A percentile compares a stretch with the other conserved stretches of the same genome.
These are phyloP conservation scores for Gracilariopsis chorda DNA, from an alignment of 23 red algal genomes.

Conservation along the genomic window DNA sequence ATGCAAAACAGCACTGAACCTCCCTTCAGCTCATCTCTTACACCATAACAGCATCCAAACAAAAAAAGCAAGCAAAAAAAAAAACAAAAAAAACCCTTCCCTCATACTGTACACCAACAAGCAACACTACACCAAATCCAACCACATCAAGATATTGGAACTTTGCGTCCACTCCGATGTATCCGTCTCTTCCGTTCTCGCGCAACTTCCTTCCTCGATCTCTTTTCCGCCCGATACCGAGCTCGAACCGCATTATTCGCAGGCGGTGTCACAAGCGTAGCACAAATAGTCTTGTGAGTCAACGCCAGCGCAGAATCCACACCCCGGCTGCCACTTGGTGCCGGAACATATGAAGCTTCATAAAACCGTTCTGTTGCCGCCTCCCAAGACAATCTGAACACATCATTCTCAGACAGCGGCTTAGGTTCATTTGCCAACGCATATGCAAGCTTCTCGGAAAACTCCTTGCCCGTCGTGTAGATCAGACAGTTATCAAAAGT, in stretches of 20 bases:
- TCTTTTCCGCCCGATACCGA: constrained; percentile 34
- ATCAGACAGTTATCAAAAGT: constrained; percentile 75
- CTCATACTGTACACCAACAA: too few species aligned
- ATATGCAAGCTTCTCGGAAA: constrained; percentile 52
- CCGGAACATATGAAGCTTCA: constrained; percentile 49
- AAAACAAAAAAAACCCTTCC: too few species aligned
- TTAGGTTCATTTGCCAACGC: constrained; percentile 58
- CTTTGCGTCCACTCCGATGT: not conserved
- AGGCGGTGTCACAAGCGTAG: constrained; percentile 55
- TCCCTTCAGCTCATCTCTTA: too few species aligned
- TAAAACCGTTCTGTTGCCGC: constrained; percentile 84
- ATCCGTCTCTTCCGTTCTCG: not conserved
- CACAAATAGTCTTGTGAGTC: constrained; percentile 74
- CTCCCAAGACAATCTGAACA: constrained; percentile 69
- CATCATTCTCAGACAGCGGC: constrained; percentile 43
- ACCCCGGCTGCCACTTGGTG: not conserved
- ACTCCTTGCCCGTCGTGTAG: constrained; percentile 64
- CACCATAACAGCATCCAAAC: too few species aligned
- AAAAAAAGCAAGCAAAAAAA: too few species aligned
- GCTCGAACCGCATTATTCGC: constrained; percentile 46
- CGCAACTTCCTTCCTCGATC: not conserved
- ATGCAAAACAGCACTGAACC: too few species aligned
- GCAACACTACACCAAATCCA: too few species aligned
- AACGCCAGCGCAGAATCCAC: constrained; percentile 64
- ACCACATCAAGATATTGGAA: not conserved